These are phyloP conservation scores for Pseudopyricularia javanii DNA, from an alignment of 2,329 filamentous ascomycete genomes.

Conservation along the genomic window DNA sequence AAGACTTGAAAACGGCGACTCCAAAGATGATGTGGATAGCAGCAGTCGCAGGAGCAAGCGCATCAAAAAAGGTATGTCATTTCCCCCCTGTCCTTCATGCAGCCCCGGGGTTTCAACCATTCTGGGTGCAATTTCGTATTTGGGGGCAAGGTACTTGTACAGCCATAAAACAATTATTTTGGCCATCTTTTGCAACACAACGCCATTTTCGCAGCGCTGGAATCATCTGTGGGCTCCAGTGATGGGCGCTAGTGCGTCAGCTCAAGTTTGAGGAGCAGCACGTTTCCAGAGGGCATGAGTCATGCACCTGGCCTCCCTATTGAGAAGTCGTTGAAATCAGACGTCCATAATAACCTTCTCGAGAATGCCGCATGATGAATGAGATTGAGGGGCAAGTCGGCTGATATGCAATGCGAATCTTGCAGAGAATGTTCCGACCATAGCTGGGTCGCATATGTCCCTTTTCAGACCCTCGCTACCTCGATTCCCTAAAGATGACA, in stretches of 20 bases:
- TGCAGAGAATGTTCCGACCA: conserved; percentile 59
- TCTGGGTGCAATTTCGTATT: not conserved
- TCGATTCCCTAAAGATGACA: conserved; percentile 45
- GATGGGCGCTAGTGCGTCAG: not conserved
- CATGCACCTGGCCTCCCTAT: not conserved
- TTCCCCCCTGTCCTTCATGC: conserved; percentile 4
- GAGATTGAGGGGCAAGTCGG: conserved; percentile 10
- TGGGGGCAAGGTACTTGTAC: no score
- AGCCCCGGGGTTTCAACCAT: not conserved
- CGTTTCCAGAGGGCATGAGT: not conserved
- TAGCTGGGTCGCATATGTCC: conserved; percentile 95
- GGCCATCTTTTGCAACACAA: not conserved
- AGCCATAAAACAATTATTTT: no score
- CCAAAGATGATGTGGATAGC: conserved; percentile 48
- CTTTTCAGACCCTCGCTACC: conserved; percentile 75
- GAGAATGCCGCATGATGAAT: not conserved
- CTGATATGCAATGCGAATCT: conserved; percentile 20
- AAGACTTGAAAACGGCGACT: conserved; percentile 32
- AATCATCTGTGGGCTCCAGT: not conserved
- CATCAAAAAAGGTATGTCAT: conserved; percentile 64
- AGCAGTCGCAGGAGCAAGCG: conserved; percentile 81
- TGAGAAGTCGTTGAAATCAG: not conserved
- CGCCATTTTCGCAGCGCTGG: not conserved
- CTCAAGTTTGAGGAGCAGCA: not conserved
- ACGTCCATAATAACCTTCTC: not conserved